Base-by-base conservation (phyloP, 2,329 filamentous ascomycete genomes). In the Juglanconis oblonga region DNA sequence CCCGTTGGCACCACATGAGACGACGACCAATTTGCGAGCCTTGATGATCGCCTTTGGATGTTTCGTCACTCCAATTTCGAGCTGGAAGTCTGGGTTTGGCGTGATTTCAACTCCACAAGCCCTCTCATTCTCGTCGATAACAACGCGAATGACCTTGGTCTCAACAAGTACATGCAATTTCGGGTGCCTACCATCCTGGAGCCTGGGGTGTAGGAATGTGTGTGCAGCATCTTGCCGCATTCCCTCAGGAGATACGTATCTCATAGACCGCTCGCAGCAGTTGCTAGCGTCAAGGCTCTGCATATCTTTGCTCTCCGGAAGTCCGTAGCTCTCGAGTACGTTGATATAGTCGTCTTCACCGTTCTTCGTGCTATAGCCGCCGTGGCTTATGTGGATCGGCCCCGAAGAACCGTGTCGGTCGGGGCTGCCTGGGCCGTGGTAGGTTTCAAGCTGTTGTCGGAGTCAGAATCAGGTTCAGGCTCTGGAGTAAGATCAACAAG, bases 151-250 rank as follows among this genome's bases (percentile, higher is more conserved):
- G 4, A 85, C 81, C 64, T 82, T 79, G 10, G 78, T 74, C 62
- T 86, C 76, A 1, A 79, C 74, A 3, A 86, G 71, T 7, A 87
- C 76, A 56, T 85, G 79, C 1, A 87, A 74, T 55, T 84, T 83
- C 0, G 79, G 77, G 58, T 80, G 75, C 17, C 78, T 69, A 4
- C 77, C 67, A 58, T 75, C 73, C 56, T 80, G 72, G 0, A 85
- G 69, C 45, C 78, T 74, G 32, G 79, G 77, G 58, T 80, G 75
- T 17, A 78, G 69, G 8, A 77, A 66, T 1, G 59, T 57, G 38
- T 68, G 65, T 0, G 71, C 71, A 1, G 69, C 60, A 54, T 73
- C 71, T 31, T 68, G 65, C 8, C 80, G 64, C 74, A 72, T 59
- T 69, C 74, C 53, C 70, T 79, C 36, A 0, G 73, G 76, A 5